A percentile compares a stretch with the other conserved stretches of the same genome.
Conservation (phyloP, 306 rosid species). For the Arachis stenosperma region DNA sequence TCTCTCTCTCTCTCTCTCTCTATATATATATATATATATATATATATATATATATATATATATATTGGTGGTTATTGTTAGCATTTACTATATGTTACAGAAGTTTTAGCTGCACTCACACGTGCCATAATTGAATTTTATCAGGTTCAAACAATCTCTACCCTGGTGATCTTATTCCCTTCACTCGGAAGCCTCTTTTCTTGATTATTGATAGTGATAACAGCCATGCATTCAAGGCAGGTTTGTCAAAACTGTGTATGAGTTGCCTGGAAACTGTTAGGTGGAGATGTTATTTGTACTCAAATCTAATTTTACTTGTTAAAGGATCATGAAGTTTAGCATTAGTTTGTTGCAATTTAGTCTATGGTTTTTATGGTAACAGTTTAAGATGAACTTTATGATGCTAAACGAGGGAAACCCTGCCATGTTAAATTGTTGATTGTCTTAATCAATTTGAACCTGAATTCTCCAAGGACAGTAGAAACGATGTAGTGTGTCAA, state of each 20-base stretch:
- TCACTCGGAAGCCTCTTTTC: slow-evolving; percentile 96
- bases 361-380: slow-evolving; percentile 21
- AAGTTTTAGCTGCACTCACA: slow-evolving; percentile 40
- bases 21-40: no score
- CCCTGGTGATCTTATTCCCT: slow-evolving; percentile 94
- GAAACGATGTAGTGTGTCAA: slow-evolving; percentile 9
- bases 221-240: slow-evolving; percentile 99
- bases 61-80: background rate
- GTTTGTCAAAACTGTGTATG: slow-evolving; percentile 92
- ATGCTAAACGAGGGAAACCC: slow-evolving; percentile 12
- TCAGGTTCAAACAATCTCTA: slow-evolving; percentile 86
- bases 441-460: slow-evolving; percentile 29
- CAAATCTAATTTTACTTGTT: slow-evolving; percentile 36
- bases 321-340: slow-evolving; percentile 11
- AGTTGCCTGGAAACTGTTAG: slow-evolving; percentile 45
- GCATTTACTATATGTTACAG: slow-evolving; percentile 8
- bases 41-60: no score
- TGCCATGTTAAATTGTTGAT: slow-evolving; percentile 16
- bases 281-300: slow-evolving; percentile 27
- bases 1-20: no score
- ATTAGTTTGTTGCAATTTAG: slow-evolving; percentile 28
- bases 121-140: slow-evolving; percentile 36
- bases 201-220: slow-evolving; percentile 90
- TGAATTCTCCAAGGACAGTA: slow-evolving; percentile 13
- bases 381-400: slow-evolving; percentile 34